Base-by-base conservation (phyloP, 441 rosid genomes). In the California macrophylla region DNA sequence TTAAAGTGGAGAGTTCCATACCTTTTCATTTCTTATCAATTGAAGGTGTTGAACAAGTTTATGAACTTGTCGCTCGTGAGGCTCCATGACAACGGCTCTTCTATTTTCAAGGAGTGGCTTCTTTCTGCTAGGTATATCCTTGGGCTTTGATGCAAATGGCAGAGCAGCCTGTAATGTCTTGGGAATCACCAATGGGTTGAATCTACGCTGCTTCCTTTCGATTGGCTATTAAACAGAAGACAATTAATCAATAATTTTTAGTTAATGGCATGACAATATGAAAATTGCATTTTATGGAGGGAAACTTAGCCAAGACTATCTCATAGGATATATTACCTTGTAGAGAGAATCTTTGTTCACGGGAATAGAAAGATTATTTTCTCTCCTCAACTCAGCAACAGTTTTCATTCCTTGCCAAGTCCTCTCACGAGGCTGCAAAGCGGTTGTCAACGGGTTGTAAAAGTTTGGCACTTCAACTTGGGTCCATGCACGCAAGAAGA, bases 351-450 rank as follows among this genome's bases (percentile, higher is more conserved):
- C 96, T 83, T 85, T 91, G 74, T 89, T 91, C 56, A 88, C 84
- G 26, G 96, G 96, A 79, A 89, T 34, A 18, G 92, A 79, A 72
- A 91, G 74, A 76, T 82, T 78, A 25, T 82, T 72, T 69, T 93
- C 96, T 66, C 86, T 88, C 76, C 96, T 87, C 80, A 91, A 86
- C 71, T 93, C 85, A 4, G 90, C 85, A 29, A 93, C 74, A 25
- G 97, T 88, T 87, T 88, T 93, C 97, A 93, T 93, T 68, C 98
- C 97, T 80, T 78, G 84, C 97, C 97, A 91, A 10, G 82, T 80
- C 80, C 79, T 74, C 58, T 82, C 80, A 34, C 84, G 96, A 72
- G 98, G 92, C 71, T 88, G 97, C 85, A 93, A 84, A 3, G 95
- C 87, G 34, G 97, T 85, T 21, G 96, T 93, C 79, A 87, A 68